Conservation (phyloP, 768 basidiomycete genomes). For the Collybia sp. region DNA sequence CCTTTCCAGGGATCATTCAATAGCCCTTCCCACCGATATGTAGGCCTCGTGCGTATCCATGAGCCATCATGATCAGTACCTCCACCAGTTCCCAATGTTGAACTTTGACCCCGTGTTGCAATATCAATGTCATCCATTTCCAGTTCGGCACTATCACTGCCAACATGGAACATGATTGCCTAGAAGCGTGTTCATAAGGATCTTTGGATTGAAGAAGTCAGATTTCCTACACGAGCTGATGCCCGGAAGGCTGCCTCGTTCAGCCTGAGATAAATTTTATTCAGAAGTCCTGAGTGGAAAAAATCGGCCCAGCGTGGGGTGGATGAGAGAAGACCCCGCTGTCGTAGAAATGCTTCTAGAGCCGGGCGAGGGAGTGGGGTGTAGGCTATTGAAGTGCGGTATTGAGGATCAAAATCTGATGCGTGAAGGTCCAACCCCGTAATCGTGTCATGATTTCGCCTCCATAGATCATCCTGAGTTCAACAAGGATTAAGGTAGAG, state of each 20-base stretch:
- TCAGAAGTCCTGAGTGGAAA: constrained; percentile 62
- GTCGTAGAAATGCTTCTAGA: constrained; percentile 59
- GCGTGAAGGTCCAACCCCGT: constrained; percentile 40
- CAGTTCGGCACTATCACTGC: constrained; percentile 41
- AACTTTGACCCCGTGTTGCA: constrained; percentile 42
- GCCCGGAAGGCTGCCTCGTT: constrained; percentile 62
- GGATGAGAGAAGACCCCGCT: constrained; percentile 53
- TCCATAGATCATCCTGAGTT: constrained; percentile 68
- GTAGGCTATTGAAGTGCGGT: constrained; percentile 68
- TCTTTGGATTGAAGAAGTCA: neutral
- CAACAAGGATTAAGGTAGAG: neutral
- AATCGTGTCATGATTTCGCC: constrained; percentile 61
- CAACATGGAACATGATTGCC: constrained; percentile 64
- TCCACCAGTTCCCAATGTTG: constrained; percentile 61
- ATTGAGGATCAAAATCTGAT: constrained; percentile 68
- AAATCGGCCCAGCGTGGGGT: constrained; percentile 38
- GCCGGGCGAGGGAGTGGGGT: constrained; percentile 59
- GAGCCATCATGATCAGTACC: constrained; percentile 69
- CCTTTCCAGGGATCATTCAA: constrained; percentile 46
- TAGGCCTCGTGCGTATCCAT: constrained; percentile 53
- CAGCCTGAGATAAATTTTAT: constrained; percentile 67
- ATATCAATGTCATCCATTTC: constrained; percentile 64
- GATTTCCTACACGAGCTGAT: constrained; percentile 40
- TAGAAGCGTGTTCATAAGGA: constrained; percentile 14
- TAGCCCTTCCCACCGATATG: constrained; percentile 69